Conservation (phyloP, 1,284 basidiomycete genomes). For the Rhodotorula sp. region DNA sequence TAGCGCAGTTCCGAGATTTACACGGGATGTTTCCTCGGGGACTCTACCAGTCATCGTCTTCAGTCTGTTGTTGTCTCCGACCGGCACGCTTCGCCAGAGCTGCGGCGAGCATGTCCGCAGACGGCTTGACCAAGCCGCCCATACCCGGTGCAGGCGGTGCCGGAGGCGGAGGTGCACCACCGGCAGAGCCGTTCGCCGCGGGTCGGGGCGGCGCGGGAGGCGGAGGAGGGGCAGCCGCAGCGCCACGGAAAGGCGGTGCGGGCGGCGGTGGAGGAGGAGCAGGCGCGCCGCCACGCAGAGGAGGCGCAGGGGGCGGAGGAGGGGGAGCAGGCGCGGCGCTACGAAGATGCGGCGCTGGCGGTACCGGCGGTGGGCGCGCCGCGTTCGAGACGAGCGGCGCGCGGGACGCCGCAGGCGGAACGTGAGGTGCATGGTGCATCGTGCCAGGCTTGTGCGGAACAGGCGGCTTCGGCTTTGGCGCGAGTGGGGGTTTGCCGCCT, state of each 20-base stretch:
- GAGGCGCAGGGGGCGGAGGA: constrained; percentile 27
- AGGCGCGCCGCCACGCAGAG: background rate
- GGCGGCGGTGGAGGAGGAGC: constrained; percentile 19
- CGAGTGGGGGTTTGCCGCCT: constrained; percentile 25
- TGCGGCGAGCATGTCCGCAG: constrained; percentile 21
- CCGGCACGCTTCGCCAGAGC: constrained; percentile 32
- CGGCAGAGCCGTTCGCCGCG: background rate
- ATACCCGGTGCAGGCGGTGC: background rate
- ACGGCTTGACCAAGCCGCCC: constrained; percentile 27
- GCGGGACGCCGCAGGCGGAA: background rate
- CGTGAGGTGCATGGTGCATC: constrained; percentile 1
- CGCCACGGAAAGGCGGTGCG: constrained; percentile 1
- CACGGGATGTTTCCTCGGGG: background rate
- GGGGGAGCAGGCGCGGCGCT: constrained; percentile 22
- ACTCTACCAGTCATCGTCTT: constrained; percentile 31
- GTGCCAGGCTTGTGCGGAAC: constrained; percentile 52
- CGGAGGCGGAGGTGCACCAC: background rate
- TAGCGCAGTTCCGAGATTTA: background rate
- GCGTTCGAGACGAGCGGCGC: constrained; percentile 9
- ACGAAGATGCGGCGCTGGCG: constrained; percentile 9
- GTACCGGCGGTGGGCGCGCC: constrained; percentile 1
- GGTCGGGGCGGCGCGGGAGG: constrained; percentile 28
- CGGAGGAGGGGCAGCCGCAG: constrained; percentile 4
- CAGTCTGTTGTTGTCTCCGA: constrained; percentile 4
- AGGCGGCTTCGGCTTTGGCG: constrained; percentile 57